Evolutionary conservation across 495 filamentous ascomycete species (phyloP).

Genomic region (Sordaria brevicollis): DNA sequence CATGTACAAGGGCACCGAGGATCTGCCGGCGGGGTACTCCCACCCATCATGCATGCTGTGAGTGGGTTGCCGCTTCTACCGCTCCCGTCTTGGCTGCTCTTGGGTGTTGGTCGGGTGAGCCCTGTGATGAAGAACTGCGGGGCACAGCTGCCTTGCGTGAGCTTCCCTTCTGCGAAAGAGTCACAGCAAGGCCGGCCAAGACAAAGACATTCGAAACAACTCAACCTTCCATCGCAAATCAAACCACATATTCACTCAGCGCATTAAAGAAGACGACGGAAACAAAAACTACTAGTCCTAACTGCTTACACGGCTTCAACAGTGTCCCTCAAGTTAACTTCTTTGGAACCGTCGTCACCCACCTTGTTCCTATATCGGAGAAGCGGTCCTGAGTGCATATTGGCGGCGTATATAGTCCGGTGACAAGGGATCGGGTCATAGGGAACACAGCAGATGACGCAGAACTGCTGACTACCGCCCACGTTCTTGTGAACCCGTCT

Average conservation of each 20-base stretch:
- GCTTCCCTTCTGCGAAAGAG: not conserved
- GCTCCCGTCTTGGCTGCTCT: not conserved
- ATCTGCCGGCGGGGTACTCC: not conserved
- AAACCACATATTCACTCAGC: not conserved
- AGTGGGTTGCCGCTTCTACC: not conserved
- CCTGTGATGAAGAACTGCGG: not conserved
- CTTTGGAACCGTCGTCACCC: not conserved
- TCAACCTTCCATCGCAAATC: not conserved
- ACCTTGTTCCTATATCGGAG: not conserved
- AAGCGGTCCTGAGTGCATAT: not conserved
- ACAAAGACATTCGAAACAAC: not conserved
- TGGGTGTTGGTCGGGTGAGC: not conserved
- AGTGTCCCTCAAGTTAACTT: not conserved
- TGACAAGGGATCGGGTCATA: slow-evolving; percentile 4
- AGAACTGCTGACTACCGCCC: slow-evolving; percentile 1
- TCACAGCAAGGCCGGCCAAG: not conserved
- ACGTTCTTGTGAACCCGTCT: not conserved
- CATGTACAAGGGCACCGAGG: not conserved
- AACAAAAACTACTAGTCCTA: not conserved
- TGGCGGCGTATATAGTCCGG: not conserved
- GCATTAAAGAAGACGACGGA: not conserved
- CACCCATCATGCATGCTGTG: not conserved
- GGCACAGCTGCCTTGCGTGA: not conserved
- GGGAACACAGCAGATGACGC: slow-evolving; percentile 2
- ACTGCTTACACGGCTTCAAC: not conserved